phyloP scores from a whole-genome alignment of 306 rosid species.

The Chamaecrista fasciculata region DNA sequence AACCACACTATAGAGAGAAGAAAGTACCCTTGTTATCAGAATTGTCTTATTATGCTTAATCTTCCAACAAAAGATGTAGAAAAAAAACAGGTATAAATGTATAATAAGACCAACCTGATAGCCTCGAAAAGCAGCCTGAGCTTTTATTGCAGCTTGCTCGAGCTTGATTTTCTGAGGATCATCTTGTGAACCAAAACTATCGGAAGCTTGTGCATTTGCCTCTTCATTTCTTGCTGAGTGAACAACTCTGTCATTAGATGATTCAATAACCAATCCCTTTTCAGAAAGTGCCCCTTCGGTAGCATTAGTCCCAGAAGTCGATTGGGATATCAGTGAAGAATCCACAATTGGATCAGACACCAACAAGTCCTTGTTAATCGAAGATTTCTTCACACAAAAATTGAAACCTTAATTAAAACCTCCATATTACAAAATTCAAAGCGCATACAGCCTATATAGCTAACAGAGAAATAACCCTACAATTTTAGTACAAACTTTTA shows the following conservation, averaged over 20 bases:
- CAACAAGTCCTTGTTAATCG: slow-evolving; percentile 35
- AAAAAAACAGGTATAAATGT: slow-evolving; percentile 11
- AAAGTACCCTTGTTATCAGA: background rate
- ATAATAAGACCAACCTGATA: slow-evolving; percentile 53
- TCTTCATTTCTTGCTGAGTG: slow-evolving; percentile 23
- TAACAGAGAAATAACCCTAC: background rate
- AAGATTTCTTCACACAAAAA: slow-evolving; percentile 40
- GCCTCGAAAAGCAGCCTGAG: slow-evolving; percentile 62
- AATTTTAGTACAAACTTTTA: background rate
- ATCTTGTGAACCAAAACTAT: slow-evolving; percentile 30
- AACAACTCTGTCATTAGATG: slow-evolving; percentile 26
- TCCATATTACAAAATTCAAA: background rate
- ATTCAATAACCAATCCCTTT: slow-evolving; percentile 25
- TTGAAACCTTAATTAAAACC: slow-evolving; percentile 26
- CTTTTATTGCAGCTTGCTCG: slow-evolving; percentile 46
- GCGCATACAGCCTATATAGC: background rate
- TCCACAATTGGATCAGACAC: slow-evolving; percentile 34
- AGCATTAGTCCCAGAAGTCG: slow-evolving; percentile 28
- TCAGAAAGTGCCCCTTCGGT: slow-evolving; percentile 29
- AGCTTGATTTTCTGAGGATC: slow-evolving; percentile 35
- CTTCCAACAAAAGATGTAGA: background rate
- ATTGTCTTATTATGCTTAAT: background rate
- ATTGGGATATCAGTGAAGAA: slow-evolving; percentile 29
- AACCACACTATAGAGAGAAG: background rate
- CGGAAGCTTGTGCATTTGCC: slow-evolving; percentile 27